phyloP scores from a whole-genome alignment of 2,329 filamentous ascomycete species.

The Ophiostoma perfectum region DNA sequence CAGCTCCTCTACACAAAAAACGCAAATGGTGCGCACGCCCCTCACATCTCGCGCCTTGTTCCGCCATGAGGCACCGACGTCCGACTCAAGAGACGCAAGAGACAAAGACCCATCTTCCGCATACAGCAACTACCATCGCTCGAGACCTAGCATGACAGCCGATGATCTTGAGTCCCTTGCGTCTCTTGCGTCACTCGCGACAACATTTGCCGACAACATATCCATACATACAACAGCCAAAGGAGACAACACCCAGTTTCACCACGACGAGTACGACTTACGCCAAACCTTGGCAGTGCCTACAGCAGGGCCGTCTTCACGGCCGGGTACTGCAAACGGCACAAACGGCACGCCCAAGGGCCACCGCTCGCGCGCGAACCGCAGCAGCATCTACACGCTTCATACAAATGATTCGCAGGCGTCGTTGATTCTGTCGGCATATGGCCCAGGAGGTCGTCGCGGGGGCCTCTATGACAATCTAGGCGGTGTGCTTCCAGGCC shows the following conservation, averaged over 20 bases:
- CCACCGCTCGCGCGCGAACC: conserved; percentile 35
- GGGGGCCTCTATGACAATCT: neutral
- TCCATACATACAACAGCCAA: conserved; percentile 42
- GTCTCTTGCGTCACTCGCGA: conserved; percentile 33
- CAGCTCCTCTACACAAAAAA: neutral
- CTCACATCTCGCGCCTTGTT: conserved; percentile 25
- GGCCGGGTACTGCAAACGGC: conserved; percentile 14
- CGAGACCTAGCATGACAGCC: conserved; percentile 17
- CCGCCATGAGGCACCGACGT: conserved; percentile 21
- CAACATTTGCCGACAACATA: conserved; percentile 52
- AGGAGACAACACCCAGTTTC: conserved; percentile 8
- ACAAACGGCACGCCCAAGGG: conserved; percentile 29
- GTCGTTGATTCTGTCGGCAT: conserved; percentile 48
- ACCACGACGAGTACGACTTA: conserved; percentile 16
- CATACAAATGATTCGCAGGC: conserved; percentile 51
- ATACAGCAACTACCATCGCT: conserved; percentile 15
- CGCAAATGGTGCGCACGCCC: conserved; percentile 22
- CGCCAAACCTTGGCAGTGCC: neutral
- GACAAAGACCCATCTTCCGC: neutral
- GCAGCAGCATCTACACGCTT: conserved; percentile 57
- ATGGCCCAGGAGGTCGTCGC: conserved; percentile 31
- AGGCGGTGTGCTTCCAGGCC: neutral
- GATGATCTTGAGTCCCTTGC: conserved; percentile 45
- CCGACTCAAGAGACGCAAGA: neutral
- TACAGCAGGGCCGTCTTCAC: conserved; percentile 15